phyloP scores from a whole-genome alignment of 2,329 filamentous ascomycete species.

The Penicillium sp. region DNA sequence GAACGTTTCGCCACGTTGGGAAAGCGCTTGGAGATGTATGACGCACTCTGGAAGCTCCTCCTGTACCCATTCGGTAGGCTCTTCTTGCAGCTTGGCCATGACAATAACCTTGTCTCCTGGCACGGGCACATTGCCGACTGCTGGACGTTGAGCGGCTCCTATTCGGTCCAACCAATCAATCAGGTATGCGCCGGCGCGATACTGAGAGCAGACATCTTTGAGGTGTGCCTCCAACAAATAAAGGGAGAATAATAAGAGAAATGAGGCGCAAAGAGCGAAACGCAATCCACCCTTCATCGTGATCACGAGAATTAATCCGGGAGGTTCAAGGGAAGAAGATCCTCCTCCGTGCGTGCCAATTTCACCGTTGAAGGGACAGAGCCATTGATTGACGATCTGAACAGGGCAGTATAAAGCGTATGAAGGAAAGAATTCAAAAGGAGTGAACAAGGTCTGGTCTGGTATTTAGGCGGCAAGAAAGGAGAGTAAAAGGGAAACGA shows the following conservation, averaged over 20 bases:
- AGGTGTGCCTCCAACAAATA: slow-evolving; percentile 40
- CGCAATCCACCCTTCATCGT: slow-evolving; percentile 40
- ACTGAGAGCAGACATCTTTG: slow-evolving; percentile 41
- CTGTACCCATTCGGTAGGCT: slow-evolving; percentile 52
- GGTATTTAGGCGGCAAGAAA: background rate
- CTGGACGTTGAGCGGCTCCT: slow-evolving; percentile 11
- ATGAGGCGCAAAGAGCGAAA: slow-evolving; percentile 29
- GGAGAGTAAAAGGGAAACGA: slow-evolving; percentile 1
- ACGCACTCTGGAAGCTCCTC: slow-evolving; percentile 51
- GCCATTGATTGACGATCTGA: slow-evolving; percentile 16
- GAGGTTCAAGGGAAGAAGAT: slow-evolving; percentile 4
- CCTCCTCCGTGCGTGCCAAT: slow-evolving; percentile 14
- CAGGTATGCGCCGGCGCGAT: slow-evolving; percentile 42
- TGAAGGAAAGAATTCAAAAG: background rate
- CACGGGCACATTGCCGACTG: slow-evolving; percentile 12
- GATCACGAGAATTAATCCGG: slow-evolving; percentile 4
- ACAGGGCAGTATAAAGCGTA: background rate
- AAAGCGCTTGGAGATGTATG: background rate
- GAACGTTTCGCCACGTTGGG: background rate
- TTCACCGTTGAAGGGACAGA: slow-evolving; percentile 11
- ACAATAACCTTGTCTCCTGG: slow-evolving; percentile 47
- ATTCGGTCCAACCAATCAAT: slow-evolving; percentile 35
- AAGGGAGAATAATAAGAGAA: slow-evolving; percentile 33
- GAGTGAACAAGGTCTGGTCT: background rate
- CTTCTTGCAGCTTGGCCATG: slow-evolving; percentile 50